These are phyloP conservation scores for Isatis tinctoria DNA, from an alignment of 345 rosid species.

Conservation along the genomic window DNA sequence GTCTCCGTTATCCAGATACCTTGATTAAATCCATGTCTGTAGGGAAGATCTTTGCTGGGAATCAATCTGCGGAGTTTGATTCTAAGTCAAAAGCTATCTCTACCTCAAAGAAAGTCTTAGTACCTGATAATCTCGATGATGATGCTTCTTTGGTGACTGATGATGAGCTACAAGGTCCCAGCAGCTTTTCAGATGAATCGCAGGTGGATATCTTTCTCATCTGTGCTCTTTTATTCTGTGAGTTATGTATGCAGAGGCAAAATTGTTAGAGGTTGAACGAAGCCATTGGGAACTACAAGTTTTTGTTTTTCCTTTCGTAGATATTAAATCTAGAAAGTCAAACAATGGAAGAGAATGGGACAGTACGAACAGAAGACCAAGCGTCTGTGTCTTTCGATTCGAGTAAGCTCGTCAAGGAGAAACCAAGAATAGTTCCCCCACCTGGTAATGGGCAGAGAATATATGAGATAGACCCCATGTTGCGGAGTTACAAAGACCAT, in stretches of 20 bases:
- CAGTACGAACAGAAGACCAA: slow-evolving; percentile 39
- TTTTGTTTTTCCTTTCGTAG: slow-evolving; percentile 30
- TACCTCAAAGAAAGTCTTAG: slow-evolving; percentile 61
- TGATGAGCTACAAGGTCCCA: slow-evolving; percentile 38
- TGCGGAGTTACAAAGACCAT: slow-evolving; percentile 54
- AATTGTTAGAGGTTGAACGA: neutral
- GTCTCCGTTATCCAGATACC: neutral
- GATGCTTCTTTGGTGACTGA: slow-evolving; percentile 44
- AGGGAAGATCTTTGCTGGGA: slow-evolving; percentile 80
- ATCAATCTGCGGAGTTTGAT: slow-evolving; percentile 48
- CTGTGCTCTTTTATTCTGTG: slow-evolving; percentile 11
- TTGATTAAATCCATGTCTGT: slow-evolving; percentile 40
- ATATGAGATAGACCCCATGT: slow-evolving; percentile 80
- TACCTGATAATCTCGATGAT: slow-evolving; percentile 51
- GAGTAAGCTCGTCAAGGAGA: slow-evolving; percentile 23
- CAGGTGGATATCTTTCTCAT: slow-evolving; percentile 47
- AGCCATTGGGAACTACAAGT: neutral
- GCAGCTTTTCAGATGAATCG: slow-evolving; percentile 38
- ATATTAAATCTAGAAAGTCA: slow-evolving; percentile 31
- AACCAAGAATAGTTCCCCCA: slow-evolving; percentile 48
- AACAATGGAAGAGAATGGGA: slow-evolving; percentile 43
- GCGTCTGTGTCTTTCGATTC: slow-evolving; percentile 20
- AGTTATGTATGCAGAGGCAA: neutral
- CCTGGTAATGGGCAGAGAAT: slow-evolving; percentile 75
- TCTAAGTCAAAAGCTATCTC: slow-evolving; percentile 44